phyloP scores from a whole-genome alignment of 306 rosid species.

The Vigna angularis region DNA sequence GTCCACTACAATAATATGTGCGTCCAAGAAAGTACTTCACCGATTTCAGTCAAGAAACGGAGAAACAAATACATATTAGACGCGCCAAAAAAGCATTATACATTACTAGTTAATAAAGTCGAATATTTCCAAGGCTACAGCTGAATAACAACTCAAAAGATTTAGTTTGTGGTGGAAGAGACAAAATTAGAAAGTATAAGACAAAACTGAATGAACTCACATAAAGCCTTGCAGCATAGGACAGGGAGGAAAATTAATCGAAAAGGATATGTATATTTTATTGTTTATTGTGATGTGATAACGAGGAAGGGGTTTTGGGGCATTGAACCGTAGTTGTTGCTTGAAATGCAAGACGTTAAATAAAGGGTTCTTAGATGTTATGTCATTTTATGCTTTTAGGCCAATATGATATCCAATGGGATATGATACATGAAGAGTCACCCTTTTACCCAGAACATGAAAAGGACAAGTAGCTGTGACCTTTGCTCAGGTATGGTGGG shows the following conservation, averaged over 20 bases:
- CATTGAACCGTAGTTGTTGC: slow-evolving; percentile 8
- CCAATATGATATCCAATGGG: slow-evolving; percentile 41
- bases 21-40: neutral
- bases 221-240: slow-evolving; percentile 5
- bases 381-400: slow-evolving; percentile 46
- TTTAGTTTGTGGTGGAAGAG: slow-evolving; percentile 27
- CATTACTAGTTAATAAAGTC: neutral
- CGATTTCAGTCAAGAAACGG: neutral
- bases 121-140: neutral
- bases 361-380: slow-evolving; percentile 41
- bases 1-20: neutral
- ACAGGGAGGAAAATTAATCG: slow-evolving; percentile 9
- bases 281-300: neutral
- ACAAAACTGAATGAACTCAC: slow-evolving; percentile 20
- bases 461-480: slow-evolving; percentile 49
- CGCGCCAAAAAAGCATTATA: neutral
- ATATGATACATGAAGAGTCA: slow-evolving; percentile 47
- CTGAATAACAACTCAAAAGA: neutral
- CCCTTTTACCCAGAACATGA: slow-evolving; percentile 45
- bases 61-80: neutral
- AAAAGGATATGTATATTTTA: neutral
- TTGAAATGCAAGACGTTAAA: slow-evolving; percentile 27
- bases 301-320: slow-evolving; percentile 18
- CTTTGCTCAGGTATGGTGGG: slow-evolving; percentile 36
- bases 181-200: slow-evolving; percentile 37